These are phyloP conservation scores for Colletotrichum sp. DNA, from an alignment of 2,329 filamentous ascomycete species.

Conservation along the genomic window DNA sequence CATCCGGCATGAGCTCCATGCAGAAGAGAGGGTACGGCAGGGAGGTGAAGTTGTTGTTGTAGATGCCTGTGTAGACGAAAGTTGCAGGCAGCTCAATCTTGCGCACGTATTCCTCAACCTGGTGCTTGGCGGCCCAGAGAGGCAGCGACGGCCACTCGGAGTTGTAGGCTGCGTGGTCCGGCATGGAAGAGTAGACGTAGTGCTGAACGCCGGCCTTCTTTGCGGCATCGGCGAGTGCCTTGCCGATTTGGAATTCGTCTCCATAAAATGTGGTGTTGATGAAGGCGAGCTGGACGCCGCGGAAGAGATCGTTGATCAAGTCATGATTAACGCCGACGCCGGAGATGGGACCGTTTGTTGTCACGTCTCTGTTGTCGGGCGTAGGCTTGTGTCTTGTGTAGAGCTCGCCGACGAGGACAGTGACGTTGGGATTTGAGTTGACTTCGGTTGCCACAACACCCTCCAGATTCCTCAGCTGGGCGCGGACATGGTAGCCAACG, in stretches of 20 bases:
- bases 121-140: conserved; percentile 91
- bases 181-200: conserved; percentile 97
- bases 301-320: conserved; percentile 80
- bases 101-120: conserved; percentile 89
- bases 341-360: conserved; percentile 66
- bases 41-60: conserved; percentile 99
- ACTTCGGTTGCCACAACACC: conserved; percentile 90
- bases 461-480: conserved; percentile 86
- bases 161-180: conserved; percentile 85
- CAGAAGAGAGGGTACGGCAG: conserved; percentile 92
- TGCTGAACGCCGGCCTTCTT: conserved; percentile 85
- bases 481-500: conserved; percentile 90
- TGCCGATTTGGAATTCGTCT: conserved; percentile 89
- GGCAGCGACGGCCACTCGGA: conserved; percentile 81
- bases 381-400: conserved; percentile 60
- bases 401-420: conserved; percentile 67
- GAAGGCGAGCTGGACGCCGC: conserved; percentile 86
- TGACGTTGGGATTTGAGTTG: conserved; percentile 77
- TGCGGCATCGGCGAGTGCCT: conserved; percentile 86
- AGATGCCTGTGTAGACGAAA: conserved; percentile 95
- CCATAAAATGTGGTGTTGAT: conserved; percentile 98
- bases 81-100: conserved; percentile 84
- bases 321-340: conserved; percentile 72
- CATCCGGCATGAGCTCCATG: conserved; percentile 86
- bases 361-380: conserved; percentile 65